phyloP scores from a whole-genome alignment of 1,139 yeast species.

The Spencermartinsiella ligniputridi region DNA sequence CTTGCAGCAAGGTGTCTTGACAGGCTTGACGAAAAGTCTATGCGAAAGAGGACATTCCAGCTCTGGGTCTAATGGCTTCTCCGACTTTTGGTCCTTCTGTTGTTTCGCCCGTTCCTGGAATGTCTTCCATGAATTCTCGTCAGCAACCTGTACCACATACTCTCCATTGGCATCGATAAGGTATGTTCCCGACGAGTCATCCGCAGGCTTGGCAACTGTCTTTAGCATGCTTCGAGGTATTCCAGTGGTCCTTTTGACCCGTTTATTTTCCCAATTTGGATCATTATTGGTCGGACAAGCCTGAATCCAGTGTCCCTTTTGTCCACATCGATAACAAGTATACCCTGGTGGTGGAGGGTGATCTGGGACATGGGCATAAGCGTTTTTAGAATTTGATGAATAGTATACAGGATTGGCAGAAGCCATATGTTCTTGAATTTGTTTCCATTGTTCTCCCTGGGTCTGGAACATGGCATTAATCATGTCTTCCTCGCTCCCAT shows the following conservation, averaged over 20 bases:
- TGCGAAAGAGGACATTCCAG: constrained; percentile 59
- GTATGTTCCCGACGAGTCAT: constrained; percentile 60
- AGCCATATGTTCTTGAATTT: constrained; percentile 87
- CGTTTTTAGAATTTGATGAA: constrained; percentile 22
- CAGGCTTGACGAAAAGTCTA: constrained; percentile 65
- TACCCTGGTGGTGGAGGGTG: constrained; percentile 94
- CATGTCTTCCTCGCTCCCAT: constrained; percentile 81
- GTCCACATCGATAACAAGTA: constrained; percentile 94
- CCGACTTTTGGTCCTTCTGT: constrained; percentile 22
- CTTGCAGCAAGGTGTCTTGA: constrained; percentile 81
- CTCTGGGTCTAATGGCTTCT: constrained; percentile 54
- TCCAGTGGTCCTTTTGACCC: constrained; percentile 92
- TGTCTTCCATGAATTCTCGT: constrained; percentile 84
- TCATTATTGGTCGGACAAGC: constrained; percentile 93
- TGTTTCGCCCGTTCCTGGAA: constrained; percentile 56
- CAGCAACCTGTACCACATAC: constrained; percentile 92
- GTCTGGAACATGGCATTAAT: constrained; percentile 88
- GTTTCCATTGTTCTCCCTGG: constrained; percentile 91
- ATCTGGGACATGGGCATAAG: constrained; percentile 40
- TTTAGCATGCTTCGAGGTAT: constrained; percentile 90
- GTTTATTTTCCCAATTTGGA: constrained; percentile 88
- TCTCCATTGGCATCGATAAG: constrained; percentile 94
- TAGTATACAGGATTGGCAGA: constrained; percentile 35
- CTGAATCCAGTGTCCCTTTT: constrained; percentile 93
- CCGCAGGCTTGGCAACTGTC: constrained; percentile 64